Evolutionary conservation across 2,329 filamentous ascomycete genomes (phyloP).

Genomic region (Coniochaeta sp.): DNA sequence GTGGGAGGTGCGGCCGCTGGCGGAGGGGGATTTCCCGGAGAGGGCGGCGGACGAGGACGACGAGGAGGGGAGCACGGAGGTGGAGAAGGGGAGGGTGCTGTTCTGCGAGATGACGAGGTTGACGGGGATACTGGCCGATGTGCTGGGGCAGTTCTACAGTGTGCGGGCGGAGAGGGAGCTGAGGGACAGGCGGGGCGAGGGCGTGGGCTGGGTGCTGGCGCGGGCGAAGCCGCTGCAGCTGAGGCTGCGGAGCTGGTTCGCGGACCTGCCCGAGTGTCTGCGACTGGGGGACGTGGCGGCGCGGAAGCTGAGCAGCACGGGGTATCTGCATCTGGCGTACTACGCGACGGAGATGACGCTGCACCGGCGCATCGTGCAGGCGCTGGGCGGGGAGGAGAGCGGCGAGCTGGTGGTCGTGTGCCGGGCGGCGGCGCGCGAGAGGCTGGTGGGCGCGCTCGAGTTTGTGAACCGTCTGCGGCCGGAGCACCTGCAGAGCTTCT

Average conservation of each 20-base stretch:
- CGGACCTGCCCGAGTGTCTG: slow-evolving; percentile 11
- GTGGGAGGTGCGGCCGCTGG: slow-evolving; percentile 41
- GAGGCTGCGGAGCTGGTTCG: slow-evolving; percentile 15
- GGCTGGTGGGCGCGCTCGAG: neutral
- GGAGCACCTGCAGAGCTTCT: neutral
- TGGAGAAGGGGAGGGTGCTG: slow-evolving; percentile 35
- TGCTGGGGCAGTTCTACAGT: slow-evolving; percentile 40
- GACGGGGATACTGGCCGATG: slow-evolving; percentile 42
- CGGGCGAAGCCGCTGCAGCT: slow-evolving; percentile 18
- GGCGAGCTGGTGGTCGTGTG: neutral
- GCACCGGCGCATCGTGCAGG: slow-evolving; percentile 36
- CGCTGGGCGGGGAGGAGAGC: neutral
- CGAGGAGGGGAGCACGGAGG: slow-evolving; percentile 30
- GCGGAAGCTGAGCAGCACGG: slow-evolving; percentile 20
- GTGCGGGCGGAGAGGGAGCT: slow-evolving; percentile 16
- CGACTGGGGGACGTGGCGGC: slow-evolving; percentile 8
- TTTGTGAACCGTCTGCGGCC: neutral
- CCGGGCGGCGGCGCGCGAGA: neutral
- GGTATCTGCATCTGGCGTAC: slow-evolving; percentile 43
- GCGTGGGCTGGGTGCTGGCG: slow-evolving; percentile 11
- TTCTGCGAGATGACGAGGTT: slow-evolving; percentile 44
- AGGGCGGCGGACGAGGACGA: slow-evolving; percentile 26
- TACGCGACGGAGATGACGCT: slow-evolving; percentile 43
- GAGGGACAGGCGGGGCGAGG: slow-evolving; percentile 7
- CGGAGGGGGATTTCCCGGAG: slow-evolving; percentile 30